phyloP scores from a whole-genome alignment of 257 asterid genomes.

The Solanum peruvianum region DNA sequence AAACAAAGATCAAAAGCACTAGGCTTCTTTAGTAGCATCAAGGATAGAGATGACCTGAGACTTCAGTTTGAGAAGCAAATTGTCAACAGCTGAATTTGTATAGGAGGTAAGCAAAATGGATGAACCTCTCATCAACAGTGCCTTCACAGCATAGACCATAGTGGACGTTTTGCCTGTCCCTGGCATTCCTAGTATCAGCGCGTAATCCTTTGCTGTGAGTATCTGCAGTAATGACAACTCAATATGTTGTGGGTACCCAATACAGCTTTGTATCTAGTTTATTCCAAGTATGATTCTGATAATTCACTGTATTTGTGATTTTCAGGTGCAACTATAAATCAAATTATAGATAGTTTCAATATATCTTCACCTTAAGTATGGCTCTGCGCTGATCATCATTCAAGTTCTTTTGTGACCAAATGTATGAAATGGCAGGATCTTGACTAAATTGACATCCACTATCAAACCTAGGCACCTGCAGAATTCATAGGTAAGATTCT shows the following conservation, averaged over 20 bases:
- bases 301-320: background rate
- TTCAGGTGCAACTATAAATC: background rate
- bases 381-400: constrained; percentile 95
- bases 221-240: constrained; percentile 36
- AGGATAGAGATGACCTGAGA: constrained; percentile 56
- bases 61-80: constrained; percentile 75
- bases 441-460: constrained; percentile 83
- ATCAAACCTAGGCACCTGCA: constrained; percentile 84
- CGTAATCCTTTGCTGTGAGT: constrained; percentile 82
- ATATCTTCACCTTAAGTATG: constrained; percentile 60
- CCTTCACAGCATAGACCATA: constrained; percentile 98
- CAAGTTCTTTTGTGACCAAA: constrained; percentile 68
- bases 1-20: background rate
- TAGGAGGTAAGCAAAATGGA: constrained; percentile 96
- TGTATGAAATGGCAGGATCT: constrained; percentile 87
- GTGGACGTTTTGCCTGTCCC: constrained; percentile 98
- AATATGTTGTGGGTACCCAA: background rate
- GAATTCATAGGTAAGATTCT: background rate
- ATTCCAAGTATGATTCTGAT: background rate
- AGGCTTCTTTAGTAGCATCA: background rate
- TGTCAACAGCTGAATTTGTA: constrained; percentile 97
- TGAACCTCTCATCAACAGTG: constrained; percentile 88
- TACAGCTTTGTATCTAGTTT: background rate
- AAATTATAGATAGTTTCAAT: background rate
- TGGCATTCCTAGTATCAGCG: constrained; percentile 97